Conservation (phyloP, 495 filamentous ascomycete species). For the Pseudoneurospora amorphoporcata region DNA sequence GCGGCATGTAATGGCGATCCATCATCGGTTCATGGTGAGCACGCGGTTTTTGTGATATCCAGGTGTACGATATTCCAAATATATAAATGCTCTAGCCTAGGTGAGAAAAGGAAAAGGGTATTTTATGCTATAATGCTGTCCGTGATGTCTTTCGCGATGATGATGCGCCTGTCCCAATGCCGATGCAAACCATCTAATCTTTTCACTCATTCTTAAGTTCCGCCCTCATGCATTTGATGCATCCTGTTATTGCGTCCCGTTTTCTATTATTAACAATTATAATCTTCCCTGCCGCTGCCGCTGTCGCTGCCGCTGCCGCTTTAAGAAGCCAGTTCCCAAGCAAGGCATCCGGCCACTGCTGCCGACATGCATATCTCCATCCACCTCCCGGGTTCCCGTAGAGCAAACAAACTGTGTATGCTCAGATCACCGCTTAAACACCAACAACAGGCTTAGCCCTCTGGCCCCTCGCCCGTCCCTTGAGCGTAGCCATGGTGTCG, state of each 20-base stretch:
- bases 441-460: neutral
- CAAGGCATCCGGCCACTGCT: neutral
- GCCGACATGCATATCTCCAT: neutral
- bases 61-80: neutral
- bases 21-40: neutral
- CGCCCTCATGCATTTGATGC: neutral
- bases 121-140: neutral
- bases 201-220: neutral
- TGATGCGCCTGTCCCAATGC: neutral
- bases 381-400: too few relatives aligned
- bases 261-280: neutral
- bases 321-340: neutral
- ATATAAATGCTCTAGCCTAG: neutral
- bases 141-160: neutral
- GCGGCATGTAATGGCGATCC: neutral
- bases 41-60: neutral
- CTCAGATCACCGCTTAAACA: neutral
- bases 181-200: neutral
- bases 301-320: neutral
- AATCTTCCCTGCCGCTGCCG: neutral
- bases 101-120: neutral
- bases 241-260: neutral
- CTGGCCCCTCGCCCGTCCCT: neutral
- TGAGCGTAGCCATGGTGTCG: constrained; percentile 16
- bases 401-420: neutral